Evolutionary conservation across 2,329 filamentous ascomycete species (phyloP).

Genomic region (Neopestalotiopsis sp.): DNA sequence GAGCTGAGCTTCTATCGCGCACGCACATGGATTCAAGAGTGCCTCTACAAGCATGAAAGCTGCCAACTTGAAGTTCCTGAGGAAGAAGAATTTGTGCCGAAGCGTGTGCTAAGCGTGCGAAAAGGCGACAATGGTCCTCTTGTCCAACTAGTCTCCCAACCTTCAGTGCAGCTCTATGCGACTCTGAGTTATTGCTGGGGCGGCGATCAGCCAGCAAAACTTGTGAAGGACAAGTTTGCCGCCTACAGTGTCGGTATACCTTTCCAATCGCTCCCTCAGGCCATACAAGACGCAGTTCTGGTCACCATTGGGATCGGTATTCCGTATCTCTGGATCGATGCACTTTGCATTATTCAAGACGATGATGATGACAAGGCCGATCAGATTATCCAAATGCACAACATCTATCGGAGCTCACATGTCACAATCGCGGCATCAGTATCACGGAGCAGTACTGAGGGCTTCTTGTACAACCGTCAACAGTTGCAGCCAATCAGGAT

Average conservation of each 20-base stretch:
- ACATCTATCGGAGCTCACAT: neutral
- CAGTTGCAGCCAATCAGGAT: neutral
- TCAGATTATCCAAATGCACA: neutral
- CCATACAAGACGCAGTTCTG: neutral
- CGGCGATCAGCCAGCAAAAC: neutral
- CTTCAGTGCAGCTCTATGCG: neutral
- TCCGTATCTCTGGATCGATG: neutral
- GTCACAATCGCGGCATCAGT: neutral
- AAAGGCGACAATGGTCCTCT: neutral
- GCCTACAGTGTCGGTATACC: neutral
- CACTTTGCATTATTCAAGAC: neutral
- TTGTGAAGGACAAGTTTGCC: neutral
- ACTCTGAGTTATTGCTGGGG: neutral
- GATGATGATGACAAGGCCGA: neutral
- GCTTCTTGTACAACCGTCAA: neutral
- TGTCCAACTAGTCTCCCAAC: neutral
- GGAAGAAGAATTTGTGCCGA: neutral
- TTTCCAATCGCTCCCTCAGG: neutral
- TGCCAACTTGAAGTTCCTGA: neutral
- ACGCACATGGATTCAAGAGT: neutral
- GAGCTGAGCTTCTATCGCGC: neutral
- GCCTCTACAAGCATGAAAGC: neutral
- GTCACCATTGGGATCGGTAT: neutral
- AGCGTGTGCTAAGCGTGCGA: neutral
- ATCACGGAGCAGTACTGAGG: neutral